Evolutionary conservation across 75 land plant species (phyloP), one percentile per base, ranked within the genome.

Genomic region (Selaginella tamariscina): DNA sequence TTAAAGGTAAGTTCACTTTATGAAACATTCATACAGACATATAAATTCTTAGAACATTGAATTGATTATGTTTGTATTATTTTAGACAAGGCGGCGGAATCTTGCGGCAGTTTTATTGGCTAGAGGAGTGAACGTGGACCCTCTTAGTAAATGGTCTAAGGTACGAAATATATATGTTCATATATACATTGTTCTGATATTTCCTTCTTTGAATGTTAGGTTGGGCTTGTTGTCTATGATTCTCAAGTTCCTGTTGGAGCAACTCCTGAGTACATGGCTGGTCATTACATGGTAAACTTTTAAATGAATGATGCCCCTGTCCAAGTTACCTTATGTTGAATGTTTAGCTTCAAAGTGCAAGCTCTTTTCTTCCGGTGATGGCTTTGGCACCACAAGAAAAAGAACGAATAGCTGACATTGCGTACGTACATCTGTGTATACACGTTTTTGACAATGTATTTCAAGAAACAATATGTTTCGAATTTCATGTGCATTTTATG

Each of bases 231-330:
- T 27, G 91, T 93, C 24, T 93, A 93, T 74, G 96, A 93, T 31
- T 89, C 98, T 13, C 90, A 89, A 80, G 98, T 93, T 31, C 98
- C 98, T 21, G 75, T 93, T 70, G 98, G 98, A 67, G 98, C 98
- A 15, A 93, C 98, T 70, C 98, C 98, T 21, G 98, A 93, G 54
- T 86, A 86, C 73, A 81, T 93, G 96, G 98, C 98, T 67, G 98
- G 98, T 22, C 90, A 83, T 72, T 93, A 93, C 70, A 89, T 89
- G 89, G 98, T 93, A 81, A 22, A 9, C 27, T 24, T 13, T 2
- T 24, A 59, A 2, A 59, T 59, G 20, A 59, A 21, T 59, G 5
- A 9, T 59, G 24, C 21, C 62, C 5, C 33, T 1, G 29, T 9
- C 8, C 2, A 30, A 31, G 39, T 66, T 13, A 5, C 22, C 0